phyloP scores from a whole-genome alignment of 805 yeast genomes.

The Tetrapisispora namnaoensis region DNA sequence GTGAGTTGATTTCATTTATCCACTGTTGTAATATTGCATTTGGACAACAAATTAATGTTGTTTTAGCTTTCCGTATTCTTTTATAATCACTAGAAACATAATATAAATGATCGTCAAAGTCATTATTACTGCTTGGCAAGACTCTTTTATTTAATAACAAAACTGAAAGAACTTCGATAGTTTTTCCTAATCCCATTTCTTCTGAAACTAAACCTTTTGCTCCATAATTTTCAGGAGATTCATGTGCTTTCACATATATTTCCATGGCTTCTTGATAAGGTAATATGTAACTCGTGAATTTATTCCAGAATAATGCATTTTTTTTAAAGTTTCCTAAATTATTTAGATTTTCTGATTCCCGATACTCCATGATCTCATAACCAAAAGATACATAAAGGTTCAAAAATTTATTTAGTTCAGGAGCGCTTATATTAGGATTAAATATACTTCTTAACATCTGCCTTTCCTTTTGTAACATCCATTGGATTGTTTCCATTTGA shows the following conservation, averaged over 20 bases:
- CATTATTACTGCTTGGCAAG: constrained; percentile 2
- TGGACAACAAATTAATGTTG: constrained; percentile 82
- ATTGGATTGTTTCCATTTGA: constrained; percentile 25
- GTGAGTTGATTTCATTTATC: constrained; percentile 57
- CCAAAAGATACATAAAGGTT: constrained; percentile 23
- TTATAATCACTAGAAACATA: constrained; percentile 16
- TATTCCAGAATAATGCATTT: constrained; percentile 22
- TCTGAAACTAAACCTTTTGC: constrained; percentile 67
- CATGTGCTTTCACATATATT: constrained; percentile 5
- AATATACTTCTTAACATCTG: neutral
- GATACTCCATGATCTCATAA: constrained; percentile 14
- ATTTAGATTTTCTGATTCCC: neutral
- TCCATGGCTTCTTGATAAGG: constrained; percentile 11
- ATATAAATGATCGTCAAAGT: neutral
- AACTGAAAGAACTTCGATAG: constrained; percentile 71
- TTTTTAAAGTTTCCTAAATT: neutral
- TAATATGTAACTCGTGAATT: constrained; percentile 24
- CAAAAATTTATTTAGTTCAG: constrained; percentile 11
- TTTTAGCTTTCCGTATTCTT: constrained; percentile 37
- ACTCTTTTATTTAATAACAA: constrained; percentile 52
- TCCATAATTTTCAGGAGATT: constrained; percentile 2
- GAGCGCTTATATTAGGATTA: neutral
- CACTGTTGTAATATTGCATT: constrained; percentile 78
- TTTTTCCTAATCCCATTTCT: constrained; percentile 97
- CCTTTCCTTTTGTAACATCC: constrained; percentile 26